Base-by-base conservation (phyloP, 371 early-diverging fungal genomes). In the Nematocida displodere region DNA sequence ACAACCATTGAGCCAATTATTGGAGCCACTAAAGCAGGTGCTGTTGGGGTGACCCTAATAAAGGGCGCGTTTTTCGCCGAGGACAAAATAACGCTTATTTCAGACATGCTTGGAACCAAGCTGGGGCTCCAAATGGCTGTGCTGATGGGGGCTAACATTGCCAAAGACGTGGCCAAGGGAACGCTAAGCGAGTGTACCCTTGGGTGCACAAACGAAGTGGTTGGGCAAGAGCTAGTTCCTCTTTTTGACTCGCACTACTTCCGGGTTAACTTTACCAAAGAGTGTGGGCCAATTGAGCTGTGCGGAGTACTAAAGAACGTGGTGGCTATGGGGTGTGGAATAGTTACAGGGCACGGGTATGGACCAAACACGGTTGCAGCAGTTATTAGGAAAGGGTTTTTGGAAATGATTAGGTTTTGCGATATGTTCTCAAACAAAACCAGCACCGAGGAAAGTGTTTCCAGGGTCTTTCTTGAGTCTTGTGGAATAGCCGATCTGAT, bases 221-320 rank as follows among this genome's bases (percentile, higher is more conserved):
- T 92, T 75, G 94, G 90, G 34, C 84, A 87, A 22, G 65, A 89
- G 39, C 89, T 90, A 81, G 82, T 87, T 52, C 83, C 87, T 55
- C 79, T 94, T 44, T 93, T 96, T 83, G 85, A 91, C 80, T 91
- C 91, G 3, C 85, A 87, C 8, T 88, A 91, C 81, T 95, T 93
- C 86, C 87, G 86, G 53, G 88, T 92, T 80, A 87, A 86, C 81
- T 87, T 88, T 61, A 87, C 91, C 36, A 83, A 86, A 47, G 95
- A 95, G 83, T 87, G 90, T 3, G 87, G 88, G 46, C 92, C 92
- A 61, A 92, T 94, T 20, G 95, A 97, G 84, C 84, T 96, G 34
- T 95, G 92, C 84, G 97, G 96, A 76, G 94, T 96, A 1, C 82
- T 97, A 40, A 97, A 97, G 86, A 96, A 97, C 86, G 88, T 97